Evolutionary conservation across 2,329 filamentous ascomycete species (phyloP), one percentile per base, ranked within the genome.

Genomic region (Hymenotorrendiella dingleyae): DNA sequence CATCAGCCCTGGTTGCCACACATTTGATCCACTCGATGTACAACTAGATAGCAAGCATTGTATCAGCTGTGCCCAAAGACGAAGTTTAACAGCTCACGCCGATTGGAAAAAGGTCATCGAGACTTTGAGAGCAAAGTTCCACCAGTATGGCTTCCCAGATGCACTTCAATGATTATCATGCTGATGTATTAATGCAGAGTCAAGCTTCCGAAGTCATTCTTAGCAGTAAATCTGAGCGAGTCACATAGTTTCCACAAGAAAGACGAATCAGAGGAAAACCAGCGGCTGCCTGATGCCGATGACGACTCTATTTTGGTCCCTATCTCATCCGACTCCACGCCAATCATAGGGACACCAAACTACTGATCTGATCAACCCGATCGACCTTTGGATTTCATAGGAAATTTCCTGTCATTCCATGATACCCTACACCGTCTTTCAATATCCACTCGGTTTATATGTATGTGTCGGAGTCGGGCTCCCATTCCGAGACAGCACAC

Each of bases 81-180:
- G 93, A 49, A 94, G 87, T 60, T 69, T 98, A 57, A 97, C 91
- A 3, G 78, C 86, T 3, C 94, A 98, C 66, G 81, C 82, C 27
- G 87, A 98, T 64, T 98, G 93, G 91, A 91, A 94, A 66, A 80
- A 91, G 57, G 86, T 98, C n/a, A 86, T 98, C 54, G 90, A 95
- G 67, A 97, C 90, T 2, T 70, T 98, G 50, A 80, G 90, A 53
- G 91, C 86, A 37, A 97, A 95, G 59, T 97, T 98, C 61, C 86
- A 95, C 60, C 89, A 89, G 85, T 91, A 74, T 69, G 84, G 45
- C 19, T 26, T 24, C 19, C 22, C 20, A 12, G 17, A 19, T 27
- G n/a, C 14, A 10, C 26, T 9, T 20, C 35, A 14, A 30, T 4
- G 4, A n/a, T n/a, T n/a, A n/a, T n/a, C 36, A 32, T 7, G 9